These are phyloP conservation scores for Triticum monococcum DNA, from an alignment of 176 grass and related monocot species.

Conservation along the genomic window DNA sequence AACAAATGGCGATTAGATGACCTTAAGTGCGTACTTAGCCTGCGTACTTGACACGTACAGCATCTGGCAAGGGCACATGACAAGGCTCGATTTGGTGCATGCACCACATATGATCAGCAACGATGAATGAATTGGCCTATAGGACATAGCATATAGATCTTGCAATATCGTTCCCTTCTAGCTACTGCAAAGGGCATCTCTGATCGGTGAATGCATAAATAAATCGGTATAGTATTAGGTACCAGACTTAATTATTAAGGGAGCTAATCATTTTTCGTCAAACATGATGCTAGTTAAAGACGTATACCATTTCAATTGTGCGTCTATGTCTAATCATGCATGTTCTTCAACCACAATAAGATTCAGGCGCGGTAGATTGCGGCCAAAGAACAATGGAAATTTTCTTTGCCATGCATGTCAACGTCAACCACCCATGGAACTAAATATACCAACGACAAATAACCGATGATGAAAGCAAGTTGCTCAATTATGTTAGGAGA, in stretches of 20 bases:
- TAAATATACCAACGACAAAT: background rate
- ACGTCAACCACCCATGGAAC: background rate
- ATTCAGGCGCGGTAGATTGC: background rate
- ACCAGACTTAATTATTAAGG: constrained; percentile 23
- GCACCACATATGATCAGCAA: constrained; percentile 21
- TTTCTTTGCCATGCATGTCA: background rate
- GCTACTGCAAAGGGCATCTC: constrained; percentile 17
- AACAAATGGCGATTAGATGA: background rate
- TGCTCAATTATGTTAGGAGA: no score
- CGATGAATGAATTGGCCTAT: background rate
- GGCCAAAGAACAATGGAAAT: background rate
- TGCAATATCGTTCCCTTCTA: constrained; percentile 3
- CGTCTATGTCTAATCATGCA: constrained; percentile 5
- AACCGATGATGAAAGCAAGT: no score
- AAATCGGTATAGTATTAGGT: constrained; percentile 1
- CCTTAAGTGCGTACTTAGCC: background rate
- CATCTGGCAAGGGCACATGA: constrained; percentile 24
- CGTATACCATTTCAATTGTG: constrained; percentile 18
- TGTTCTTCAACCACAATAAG: background rate
- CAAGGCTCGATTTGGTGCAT: constrained; percentile 30
- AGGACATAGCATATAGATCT: constrained; percentile 5
- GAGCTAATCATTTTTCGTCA: constrained; percentile 37
- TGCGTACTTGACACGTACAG: constrained; percentile 38
- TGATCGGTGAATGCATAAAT: constrained; percentile 23
- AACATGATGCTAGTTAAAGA: constrained; percentile 18